Conservation (phyloP, 768 basidiomycete genomes). For the Russula dissimulans region DNA sequence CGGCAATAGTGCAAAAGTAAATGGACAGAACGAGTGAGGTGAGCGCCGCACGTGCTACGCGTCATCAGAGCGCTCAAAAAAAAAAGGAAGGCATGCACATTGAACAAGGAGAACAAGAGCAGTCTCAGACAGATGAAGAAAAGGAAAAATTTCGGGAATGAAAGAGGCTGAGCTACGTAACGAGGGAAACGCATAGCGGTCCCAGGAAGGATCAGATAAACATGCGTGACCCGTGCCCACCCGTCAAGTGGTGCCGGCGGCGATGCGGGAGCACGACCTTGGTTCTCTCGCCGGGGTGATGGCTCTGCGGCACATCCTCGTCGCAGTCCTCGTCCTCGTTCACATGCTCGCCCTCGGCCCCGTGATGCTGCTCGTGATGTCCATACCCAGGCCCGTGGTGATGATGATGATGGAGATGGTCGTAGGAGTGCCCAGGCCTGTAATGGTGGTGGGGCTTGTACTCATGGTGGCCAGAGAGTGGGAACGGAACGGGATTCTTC, state of each 20-base stretch:
- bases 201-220: not conserved
- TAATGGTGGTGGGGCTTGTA: not conserved
- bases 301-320: not conserved
- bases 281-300: not conserved
- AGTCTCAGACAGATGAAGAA: not conserved
- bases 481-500: not conserved
- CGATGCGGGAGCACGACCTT: not conserved
- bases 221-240: not conserved
- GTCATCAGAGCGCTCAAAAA: not conserved
- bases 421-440: too few species aligned
- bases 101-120: not conserved
- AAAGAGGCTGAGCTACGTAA: not conserved
- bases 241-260: not conserved
- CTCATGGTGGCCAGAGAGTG: not conserved
- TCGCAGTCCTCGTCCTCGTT: not conserved
- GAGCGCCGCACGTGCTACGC: slow-evolving; percentile 2
- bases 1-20: not conserved
- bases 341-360: not conserved
- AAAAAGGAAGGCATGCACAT: not conserved
- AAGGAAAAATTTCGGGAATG: not conserved
- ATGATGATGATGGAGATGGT: not conserved
- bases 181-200: not conserved
- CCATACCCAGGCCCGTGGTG: not conserved
- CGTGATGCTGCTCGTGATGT: not conserved
- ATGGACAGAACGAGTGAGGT: not conserved